phyloP scores from a whole-genome alignment of 768 basidiomycete genomes.

The Naganishia vaughanmartiniae region DNA sequence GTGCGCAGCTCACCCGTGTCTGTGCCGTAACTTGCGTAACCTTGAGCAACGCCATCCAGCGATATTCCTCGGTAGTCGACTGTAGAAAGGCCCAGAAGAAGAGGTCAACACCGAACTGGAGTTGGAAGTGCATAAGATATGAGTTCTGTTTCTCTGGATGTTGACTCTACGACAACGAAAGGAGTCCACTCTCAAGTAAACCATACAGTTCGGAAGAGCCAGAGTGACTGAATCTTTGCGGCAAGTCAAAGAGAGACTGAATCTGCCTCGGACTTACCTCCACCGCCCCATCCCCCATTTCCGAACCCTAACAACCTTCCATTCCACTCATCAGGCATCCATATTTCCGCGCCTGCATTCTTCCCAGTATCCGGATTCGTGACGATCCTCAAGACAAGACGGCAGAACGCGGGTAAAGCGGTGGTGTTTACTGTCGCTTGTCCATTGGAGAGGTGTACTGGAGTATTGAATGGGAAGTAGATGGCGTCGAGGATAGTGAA shows the following conservation, averaged over 20 bases:
- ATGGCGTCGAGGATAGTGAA: neutral
- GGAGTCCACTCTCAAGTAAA: no score
- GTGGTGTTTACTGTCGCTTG: slow-evolving; percentile 10
- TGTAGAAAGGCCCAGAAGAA: neutral
- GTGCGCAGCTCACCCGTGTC: neutral
- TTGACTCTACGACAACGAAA: no score
- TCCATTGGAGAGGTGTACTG: slow-evolving; percentile 9
- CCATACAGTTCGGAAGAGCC: no score
- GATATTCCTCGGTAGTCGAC: slow-evolving; percentile 2
- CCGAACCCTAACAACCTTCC: slow-evolving; percentile 5
- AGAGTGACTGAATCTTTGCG: no score
- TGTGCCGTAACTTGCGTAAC: neutral
- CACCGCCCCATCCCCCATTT: slow-evolving; percentile 10
- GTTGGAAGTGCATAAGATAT: no score
- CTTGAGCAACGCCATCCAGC: slow-evolving; percentile 12
- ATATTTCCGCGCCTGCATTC: slow-evolving; percentile 4
- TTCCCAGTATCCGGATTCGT: slow-evolving; percentile 1
- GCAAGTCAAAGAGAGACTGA: neutral
- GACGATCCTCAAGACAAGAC: neutral
- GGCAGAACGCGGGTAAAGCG: slow-evolving; percentile 2
- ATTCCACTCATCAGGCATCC: slow-evolving; percentile 15
- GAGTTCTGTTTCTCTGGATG: no score
- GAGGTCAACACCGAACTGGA: no score
- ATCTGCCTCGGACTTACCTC: neutral
- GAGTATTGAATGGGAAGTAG: neutral